Base-by-base conservation (phyloP, 1,284 basidiomycete genomes). In the Chalciporus sp. region DNA sequence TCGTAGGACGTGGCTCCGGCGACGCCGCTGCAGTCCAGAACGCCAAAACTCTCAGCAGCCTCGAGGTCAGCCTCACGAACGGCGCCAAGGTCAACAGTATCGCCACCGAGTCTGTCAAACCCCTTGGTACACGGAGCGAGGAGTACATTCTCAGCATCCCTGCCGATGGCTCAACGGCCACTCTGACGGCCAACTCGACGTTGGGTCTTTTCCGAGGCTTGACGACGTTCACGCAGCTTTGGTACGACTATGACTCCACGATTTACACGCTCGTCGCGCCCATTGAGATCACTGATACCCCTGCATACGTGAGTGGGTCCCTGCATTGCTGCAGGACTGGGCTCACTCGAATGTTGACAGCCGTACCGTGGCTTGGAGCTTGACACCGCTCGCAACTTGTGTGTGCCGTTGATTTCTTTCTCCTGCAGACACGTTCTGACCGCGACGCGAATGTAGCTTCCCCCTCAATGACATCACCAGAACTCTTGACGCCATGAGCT, bases 401-500 rank as follows among this genome's bases (percentile, higher is more conserved):
- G 61, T 20, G 72, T 69, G 7, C 11, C 10, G 3, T 12, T 12
- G 23, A 41, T 14, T 27, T 35, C n/a, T 49, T n/a, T 23, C 23
- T 4, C 3, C 2, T 12, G 17, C 50, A 2, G 10, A 26, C n/a
- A 2, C 23, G 19, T 33, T 7, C 33, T 49, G 4, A 52, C 23
- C 39, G 8, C 9, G 14, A 6, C 31, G 16, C 3, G 33, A 19
- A 1, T 29, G 7, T 56, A 89, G 88, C 67, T 90, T 86, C 72
- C 80, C 88, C 0, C 77, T 88, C 7, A 45, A 66, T 0, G 85
- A 88, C 61, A 82, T 95, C 64, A 78, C 85, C 53, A 81, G 86
- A 29, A 89, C 87, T 8, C 69, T 97, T n/a, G 88, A 94, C 60
- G 85, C 89, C 1, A 94, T 95, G 92, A 86, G 86, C 56, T 85